phyloP scores from a whole-genome alignment of 2,329 filamentous ascomycete genomes.

The Cercospora janseana region DNA sequence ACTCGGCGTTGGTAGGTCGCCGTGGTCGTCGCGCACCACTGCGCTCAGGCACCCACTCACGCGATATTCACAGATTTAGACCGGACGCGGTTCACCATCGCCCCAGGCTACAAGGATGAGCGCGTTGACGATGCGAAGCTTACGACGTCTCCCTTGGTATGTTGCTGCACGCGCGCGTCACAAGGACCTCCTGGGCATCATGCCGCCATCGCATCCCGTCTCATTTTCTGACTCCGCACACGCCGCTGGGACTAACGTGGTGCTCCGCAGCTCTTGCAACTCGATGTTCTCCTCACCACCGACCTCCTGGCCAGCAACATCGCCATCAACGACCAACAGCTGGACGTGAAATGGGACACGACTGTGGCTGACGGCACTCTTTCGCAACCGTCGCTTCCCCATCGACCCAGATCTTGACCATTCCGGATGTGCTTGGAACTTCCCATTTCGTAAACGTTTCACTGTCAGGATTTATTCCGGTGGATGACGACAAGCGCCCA shows the following conservation, averaged over 20 bases:
- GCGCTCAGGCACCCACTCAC: constrained; percentile 14
- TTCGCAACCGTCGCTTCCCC: constrained; percentile 37
- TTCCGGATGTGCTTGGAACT: constrained; percentile 19
- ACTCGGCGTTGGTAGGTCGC: constrained; percentile 26
- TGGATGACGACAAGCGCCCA: constrained; percentile 5
- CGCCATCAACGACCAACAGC: constrained; percentile 45
- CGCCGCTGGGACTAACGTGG: constrained; percentile 35
- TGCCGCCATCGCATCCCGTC: constrained; percentile 11
- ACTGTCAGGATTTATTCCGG: constrained; percentile 15
- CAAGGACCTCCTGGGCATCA: constrained; percentile 30
- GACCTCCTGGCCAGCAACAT: constrained; percentile 43
- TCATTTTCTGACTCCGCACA: constrained; percentile 9
- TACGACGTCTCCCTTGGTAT: constrained; percentile 41
- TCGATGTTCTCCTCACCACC: constrained; percentile 41
- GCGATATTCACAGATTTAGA: constrained; percentile 22
- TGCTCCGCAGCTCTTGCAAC: constrained; percentile 42
- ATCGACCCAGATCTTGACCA: constrained; percentile 18
- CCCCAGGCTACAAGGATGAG: constrained; percentile 29
- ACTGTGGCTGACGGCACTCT: constrained; percentile 34
- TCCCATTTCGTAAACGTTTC: constrained; percentile 19
- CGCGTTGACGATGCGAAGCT: constrained; percentile 29
- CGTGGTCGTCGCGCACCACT: not conserved
- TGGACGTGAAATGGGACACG: constrained; percentile 42
- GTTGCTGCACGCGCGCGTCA: constrained; percentile 27
- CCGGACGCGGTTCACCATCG: constrained; percentile 44